A percentile compares a stretch with the other conserved stretches of the same genome.
phyloP scores from a whole-genome alignment of 2,329 filamentous ascomycete species.

The Arthroderma uncinatum region DNA sequence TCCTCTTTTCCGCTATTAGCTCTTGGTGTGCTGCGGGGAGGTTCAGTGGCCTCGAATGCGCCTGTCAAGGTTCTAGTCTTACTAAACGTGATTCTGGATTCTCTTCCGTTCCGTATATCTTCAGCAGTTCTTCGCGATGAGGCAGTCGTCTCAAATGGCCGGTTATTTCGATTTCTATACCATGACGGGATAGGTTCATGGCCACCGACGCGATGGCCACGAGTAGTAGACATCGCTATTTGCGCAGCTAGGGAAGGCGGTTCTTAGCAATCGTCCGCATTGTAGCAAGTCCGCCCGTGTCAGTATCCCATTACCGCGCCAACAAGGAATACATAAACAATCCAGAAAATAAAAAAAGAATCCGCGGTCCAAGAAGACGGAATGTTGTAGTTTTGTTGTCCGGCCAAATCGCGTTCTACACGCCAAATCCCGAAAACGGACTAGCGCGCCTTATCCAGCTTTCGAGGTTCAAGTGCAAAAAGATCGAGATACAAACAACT shows the following conservation, averaged over 20 bases:
- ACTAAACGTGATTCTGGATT: constrained; percentile 23
- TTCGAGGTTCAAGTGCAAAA: too few relatives aligned
- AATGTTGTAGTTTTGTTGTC: background rate
- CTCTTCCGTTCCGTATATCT: constrained; percentile 12
- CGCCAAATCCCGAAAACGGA: constrained; percentile 6
- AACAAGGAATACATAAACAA: constrained; percentile 9
- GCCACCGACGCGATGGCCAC: background rate
- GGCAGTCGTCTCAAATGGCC: background rate
- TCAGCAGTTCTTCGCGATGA: constrained; percentile 7
- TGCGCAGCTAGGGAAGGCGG: background rate
- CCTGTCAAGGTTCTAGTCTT: constrained; percentile 30
- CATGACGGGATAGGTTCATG: background rate
- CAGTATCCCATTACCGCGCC: constrained; percentile 12
- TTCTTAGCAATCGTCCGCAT: background rate
- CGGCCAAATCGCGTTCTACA: constrained; percentile 5
- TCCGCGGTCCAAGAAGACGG: background rate
- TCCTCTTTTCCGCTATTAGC: constrained; percentile 20
- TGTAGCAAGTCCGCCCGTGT: background rate
- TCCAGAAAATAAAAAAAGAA: background rate
- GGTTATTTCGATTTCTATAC: background rate
- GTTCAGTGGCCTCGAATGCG: constrained; percentile 29
- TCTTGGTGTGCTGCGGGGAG: constrained; percentile 15
- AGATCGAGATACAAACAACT: background rate
- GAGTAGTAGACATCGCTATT: background rate
- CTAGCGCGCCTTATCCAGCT: constrained; percentile 11